Conservation (phyloP, 352 stramenopile genomes). For the Phytophthora podocarpi region DNA sequence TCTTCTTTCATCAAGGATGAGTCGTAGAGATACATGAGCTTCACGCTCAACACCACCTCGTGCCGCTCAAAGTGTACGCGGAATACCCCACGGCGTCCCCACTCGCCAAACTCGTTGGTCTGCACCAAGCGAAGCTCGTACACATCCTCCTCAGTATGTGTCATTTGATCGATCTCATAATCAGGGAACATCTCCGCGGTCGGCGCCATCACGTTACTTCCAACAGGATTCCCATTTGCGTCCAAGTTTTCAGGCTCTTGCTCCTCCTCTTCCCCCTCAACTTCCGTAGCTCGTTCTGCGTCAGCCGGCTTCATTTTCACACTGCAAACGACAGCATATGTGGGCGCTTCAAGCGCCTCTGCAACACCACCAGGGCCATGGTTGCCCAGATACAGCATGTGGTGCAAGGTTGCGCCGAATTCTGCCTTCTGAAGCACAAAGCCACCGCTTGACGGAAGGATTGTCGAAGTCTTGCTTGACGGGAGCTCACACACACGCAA, state of each 20-base stretch:
- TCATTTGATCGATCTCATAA: constrained; percentile 64
- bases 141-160: constrained; percentile 77
- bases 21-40: constrained; percentile 89
- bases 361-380: constrained; percentile 78
- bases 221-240: constrained; percentile 47
- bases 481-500: constrained; percentile 85
- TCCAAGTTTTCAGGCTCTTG: constrained; percentile 47
- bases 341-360: constrained; percentile 76
- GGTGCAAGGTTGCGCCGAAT: constrained; percentile 76
- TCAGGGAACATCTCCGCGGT: constrained; percentile 84
- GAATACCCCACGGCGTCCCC: constrained; percentile 72
- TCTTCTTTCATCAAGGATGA: constrained; percentile 81
- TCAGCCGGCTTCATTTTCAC: constrained; percentile 54
- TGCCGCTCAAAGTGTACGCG: constrained; percentile 85
- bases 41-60: constrained; percentile 84
- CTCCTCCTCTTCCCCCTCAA: constrained; percentile 65
- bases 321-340: constrained; percentile 84
- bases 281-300: constrained; percentile 64
- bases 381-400: constrained; percentile 80
- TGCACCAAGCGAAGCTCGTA: constrained; percentile 86
- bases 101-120: constrained; percentile 83
- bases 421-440: constrained; percentile 85
- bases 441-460: constrained; percentile 69
- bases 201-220: constrained; percentile 77
- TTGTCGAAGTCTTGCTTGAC: constrained; percentile 71